Conservation (phyloP, 257 asterid species). For the Primulina huaijiensis region DNA sequence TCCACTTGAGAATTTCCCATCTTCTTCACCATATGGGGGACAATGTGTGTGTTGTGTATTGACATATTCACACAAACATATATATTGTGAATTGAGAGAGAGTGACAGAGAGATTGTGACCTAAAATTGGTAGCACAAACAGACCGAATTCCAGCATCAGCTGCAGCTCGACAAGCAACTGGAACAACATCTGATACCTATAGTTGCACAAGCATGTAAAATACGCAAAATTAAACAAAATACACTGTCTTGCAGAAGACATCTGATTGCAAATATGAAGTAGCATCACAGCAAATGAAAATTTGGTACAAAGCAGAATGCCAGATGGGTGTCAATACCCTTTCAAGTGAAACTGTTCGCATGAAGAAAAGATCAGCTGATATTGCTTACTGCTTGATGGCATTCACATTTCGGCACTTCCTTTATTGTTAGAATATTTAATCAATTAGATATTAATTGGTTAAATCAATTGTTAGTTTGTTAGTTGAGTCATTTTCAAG, state of each 20-base stretch:
- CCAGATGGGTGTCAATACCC: background rate
- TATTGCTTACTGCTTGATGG: background rate
- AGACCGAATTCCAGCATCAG: conserved; percentile 96
- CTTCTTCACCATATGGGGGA: no score
- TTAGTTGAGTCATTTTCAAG: background rate
- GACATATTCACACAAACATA: background rate
- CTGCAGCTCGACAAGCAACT: conserved; percentile 97
- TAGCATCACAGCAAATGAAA: background rate
- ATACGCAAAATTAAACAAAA: background rate
- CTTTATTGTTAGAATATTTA: no score
- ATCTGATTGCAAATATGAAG: background rate
- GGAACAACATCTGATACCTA: conserved; percentile 99
- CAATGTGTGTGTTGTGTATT: no score
- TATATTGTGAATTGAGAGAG: background rate
- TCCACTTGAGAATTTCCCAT: background rate
- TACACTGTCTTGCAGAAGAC: conserved; percentile 7
- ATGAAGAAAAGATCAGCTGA: background rate
- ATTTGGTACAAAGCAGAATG: background rate
- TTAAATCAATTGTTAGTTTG: background rate
- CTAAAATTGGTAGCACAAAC: conserved; percentile 95
- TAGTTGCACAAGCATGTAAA: conserved; percentile 7
- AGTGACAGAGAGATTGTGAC: conserved; percentile 29
- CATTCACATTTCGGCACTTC: background rate
- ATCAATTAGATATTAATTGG: background rate
- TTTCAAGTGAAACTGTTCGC: background rate